Base-by-base conservation (phyloP, 768 basidiomycete genomes). In the Mrakia blollopis region DNA sequence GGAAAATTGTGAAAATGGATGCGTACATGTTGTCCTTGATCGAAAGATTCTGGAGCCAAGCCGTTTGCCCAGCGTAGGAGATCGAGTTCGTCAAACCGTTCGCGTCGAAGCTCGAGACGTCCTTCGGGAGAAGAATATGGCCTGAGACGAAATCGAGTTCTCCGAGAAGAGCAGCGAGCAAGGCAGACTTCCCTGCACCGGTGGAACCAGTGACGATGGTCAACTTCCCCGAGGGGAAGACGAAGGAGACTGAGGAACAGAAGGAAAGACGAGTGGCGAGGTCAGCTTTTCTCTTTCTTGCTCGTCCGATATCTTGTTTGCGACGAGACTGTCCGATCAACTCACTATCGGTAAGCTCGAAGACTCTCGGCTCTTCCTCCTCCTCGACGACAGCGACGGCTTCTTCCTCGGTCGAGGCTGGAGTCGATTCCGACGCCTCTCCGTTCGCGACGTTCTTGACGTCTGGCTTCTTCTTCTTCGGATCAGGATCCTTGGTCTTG, bases 111-210 rank as follows among this genome's bases (percentile, higher is more conserved):
- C 81, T 85, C 23, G 87, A 87, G 0, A 88, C 83, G 77, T 89
- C 85, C 83, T 93, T 93, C 9, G 88, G 86, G 85, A 92, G 87
- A 79, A 89, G 86, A 69, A 91, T 86, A 21, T 85, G 83, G 0
- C 88, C 88, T 18, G 86, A 72, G 18, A 81, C 86, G 80, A 87
- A 82, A 0, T 90, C 89, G 87, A 92, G 87, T 81, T 92, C 91
- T 28, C 91, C 91, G 0, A 91, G 86, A 16, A 90, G 83, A 7
- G 90, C 89, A 73, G 50, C 21, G 23, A 82, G 78, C 16, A 77
- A 83, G 0, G 92, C 91, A 0, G 90, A 92, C 85, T 94, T 94
- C 0, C 92, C 92, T 60, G 89, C 89, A 7, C 91, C 92, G 8
- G 92, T 93, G 0, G 92, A 91, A 0, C 85, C 85, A 30, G 90